Percentiles rank a stretch among this genome's conserved stretches.
These are phyloP conservation scores for Phialophora macrospora DNA, from an alignment of 2,329 filamentous ascomycete species.

Conservation along the genomic window DNA sequence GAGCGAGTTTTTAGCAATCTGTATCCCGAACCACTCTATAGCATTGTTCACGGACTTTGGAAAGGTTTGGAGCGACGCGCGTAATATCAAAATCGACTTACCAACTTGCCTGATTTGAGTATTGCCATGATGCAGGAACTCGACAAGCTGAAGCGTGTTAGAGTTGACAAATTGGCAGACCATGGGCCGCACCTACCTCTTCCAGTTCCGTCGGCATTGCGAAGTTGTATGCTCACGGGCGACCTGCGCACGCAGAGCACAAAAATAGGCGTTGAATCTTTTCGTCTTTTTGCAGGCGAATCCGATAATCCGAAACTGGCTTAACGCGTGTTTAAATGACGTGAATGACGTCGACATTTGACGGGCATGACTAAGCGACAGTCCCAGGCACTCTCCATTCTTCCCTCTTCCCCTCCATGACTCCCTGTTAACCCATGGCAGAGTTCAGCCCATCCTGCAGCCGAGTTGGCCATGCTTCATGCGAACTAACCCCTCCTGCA, in stretches of 20 bases:
- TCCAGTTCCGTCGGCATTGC: slow-evolving; percentile 77
- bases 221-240: slow-evolving; percentile 7
- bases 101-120: slow-evolving; percentile 84
- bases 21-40: too few species aligned
- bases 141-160: slow-evolving; percentile 69
- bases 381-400: not conserved
- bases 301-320: slow-evolving; percentile 19
- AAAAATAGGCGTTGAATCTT: not conserved
- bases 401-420: not conserved
- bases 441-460: not conserved
- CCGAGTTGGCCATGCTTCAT: slow-evolving; percentile 7
- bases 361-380: not conserved
- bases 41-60: not conserved
- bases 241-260: not conserved
- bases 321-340: slow-evolving; percentile 22
- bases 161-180: not conserved
- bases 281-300: not conserved
- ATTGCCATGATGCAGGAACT: slow-evolving; percentile 90
- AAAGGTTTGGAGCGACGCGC: not conserved
- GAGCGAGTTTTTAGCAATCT: slow-evolving; percentile 13
- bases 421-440: not conserved
- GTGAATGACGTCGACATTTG: slow-evolving; percentile 7
- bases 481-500: slow-evolving; percentile 5
- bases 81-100: slow-evolving; percentile 46
- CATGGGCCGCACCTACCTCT: slow-evolving; percentile 60